Conservation (phyloP, 768 basidiomycete genomes). For the Suillus ampliporus region DNA sequence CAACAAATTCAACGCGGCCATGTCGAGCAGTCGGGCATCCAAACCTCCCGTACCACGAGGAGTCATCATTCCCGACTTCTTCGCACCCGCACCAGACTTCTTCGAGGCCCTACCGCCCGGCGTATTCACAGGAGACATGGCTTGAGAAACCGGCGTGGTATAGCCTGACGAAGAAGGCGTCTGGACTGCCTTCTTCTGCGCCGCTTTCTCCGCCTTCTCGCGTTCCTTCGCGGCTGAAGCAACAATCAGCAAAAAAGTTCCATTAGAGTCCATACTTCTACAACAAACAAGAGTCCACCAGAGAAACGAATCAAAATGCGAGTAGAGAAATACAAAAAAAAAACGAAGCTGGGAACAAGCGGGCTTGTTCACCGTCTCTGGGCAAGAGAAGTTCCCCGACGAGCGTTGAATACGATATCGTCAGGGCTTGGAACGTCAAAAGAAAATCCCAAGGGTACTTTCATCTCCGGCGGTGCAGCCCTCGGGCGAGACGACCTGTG, state of each 20-base stretch:
- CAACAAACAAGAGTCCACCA: constrained; percentile 30
- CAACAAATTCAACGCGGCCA: constrained; percentile 73
- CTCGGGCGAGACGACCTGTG: constrained; percentile 17
- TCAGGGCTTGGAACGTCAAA: constrained; percentile 93
- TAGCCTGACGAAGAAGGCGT: constrained; percentile 43
- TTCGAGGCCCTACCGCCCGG: constrained; percentile 48
- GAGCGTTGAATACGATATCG: constrained; percentile 82
- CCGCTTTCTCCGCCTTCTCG: constrained; percentile 71
- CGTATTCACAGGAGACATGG: constrained; percentile 49
- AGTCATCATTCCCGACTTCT: constrained; percentile 49
- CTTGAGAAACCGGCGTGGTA: constrained; percentile 47
- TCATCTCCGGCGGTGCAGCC: constrained; percentile 40
- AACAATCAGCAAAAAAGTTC: constrained; percentile 45
- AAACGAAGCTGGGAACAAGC: constrained; percentile 16
- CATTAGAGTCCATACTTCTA: constrained; percentile 39
- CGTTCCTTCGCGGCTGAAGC: constrained; percentile 77
- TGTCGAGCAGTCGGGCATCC: constrained; percentile 71
- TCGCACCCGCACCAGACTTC: constrained; percentile 40
- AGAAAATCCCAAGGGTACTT: constrained; percentile 52
- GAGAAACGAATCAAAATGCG: constrained; percentile 10
- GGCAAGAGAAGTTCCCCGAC: constrained; percentile 71
- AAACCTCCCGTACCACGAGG: constrained; percentile 42
- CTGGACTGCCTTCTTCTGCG: constrained; percentile 48
- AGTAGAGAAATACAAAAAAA: constrained; percentile 10
- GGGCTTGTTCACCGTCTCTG: constrained; percentile 39